phyloP scores from a whole-genome alignment of 768 basidiomycete species.

The Chalciporus sphaerocephalus region DNA sequence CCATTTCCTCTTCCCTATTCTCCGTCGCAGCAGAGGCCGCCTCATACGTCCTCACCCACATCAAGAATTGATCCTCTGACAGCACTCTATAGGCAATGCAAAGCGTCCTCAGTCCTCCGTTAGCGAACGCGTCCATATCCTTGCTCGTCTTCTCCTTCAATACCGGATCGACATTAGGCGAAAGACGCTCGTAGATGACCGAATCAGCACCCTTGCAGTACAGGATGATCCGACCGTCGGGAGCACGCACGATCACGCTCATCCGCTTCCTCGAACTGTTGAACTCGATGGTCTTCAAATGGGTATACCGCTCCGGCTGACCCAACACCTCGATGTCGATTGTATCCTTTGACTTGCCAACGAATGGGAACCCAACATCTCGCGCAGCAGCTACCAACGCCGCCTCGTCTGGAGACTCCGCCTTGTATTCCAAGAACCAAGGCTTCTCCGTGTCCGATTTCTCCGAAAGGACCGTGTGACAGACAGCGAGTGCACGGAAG shows the following conservation, averaged over 20 bases:
- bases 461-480: conserved; percentile 88
- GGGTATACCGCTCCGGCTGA: conserved; percentile 73
- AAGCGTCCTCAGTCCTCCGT: conserved; percentile 85
- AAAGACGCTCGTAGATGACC: conserved; percentile 85
- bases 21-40: conserved; percentile 70
- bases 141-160: conserved; percentile 74
- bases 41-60: conserved; percentile 79
- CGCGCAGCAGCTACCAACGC: conserved; percentile 89
- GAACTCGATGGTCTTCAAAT: conserved; percentile 86
- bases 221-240: conserved; percentile 76
- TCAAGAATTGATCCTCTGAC: conserved; percentile 76
- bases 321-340: conserved; percentile 93
- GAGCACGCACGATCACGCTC: conserved; percentile 85
- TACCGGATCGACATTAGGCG: conserved; percentile 64
- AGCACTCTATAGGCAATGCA: conserved; percentile 82
- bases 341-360: conserved; percentile 65
- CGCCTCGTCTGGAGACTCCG: conserved; percentile 94
- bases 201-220: conserved; percentile 98
- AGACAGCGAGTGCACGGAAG: conserved; percentile 92
- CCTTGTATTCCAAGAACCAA: conserved; percentile 79
- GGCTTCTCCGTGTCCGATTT: conserved; percentile 59
- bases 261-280: conserved; percentile 92
- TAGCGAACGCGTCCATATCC: conserved; percentile 94
- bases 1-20: conserved; percentile 87
- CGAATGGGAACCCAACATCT: conserved; percentile 90